Evolutionary conservation across 768 basidiomycete genomes (phyloP).

Genomic region (Termitomyces sp.): DNA sequence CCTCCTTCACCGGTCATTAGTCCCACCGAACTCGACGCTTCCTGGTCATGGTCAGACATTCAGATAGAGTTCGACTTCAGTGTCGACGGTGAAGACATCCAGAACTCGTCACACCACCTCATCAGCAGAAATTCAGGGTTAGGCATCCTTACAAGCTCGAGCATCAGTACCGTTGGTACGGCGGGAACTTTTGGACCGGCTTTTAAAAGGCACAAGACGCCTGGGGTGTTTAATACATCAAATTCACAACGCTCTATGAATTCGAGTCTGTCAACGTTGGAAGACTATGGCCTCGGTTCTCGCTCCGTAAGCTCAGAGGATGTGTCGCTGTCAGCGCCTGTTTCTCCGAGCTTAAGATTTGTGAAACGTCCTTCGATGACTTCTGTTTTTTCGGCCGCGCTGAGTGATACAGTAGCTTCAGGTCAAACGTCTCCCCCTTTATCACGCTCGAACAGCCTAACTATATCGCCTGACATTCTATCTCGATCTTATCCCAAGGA

Average conservation of each 20-base stretch:
- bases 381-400: neutral
- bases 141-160: constrained; percentile 5
- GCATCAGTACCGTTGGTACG: constrained; percentile 14
- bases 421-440: neutral
- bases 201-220: constrained; percentile 8
- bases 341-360: neutral
- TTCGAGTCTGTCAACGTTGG: neutral
- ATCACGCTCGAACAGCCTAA: neutral
- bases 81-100: constrained; percentile 2
- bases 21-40: constrained; percentile 30
- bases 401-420: neutral
- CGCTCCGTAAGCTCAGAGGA: neutral
- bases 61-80: constrained; percentile 42
- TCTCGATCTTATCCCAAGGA: neutral
- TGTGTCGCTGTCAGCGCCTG: neutral
- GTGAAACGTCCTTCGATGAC: neutral
- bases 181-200: constrained; percentile 25
- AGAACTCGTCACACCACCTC: neutral
- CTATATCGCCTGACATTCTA: neutral
- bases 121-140: neutral
- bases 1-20: constrained; percentile 46
- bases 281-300: neutral
- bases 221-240: neutral
- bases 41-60: constrained; percentile 45
- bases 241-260: constrained; percentile 2